Percentiles rank a stretch among this genome's conserved stretches.
phyloP scores from a whole-genome alignment of 768 basidiomycete species.

The Dentipellis sp. region DNA sequence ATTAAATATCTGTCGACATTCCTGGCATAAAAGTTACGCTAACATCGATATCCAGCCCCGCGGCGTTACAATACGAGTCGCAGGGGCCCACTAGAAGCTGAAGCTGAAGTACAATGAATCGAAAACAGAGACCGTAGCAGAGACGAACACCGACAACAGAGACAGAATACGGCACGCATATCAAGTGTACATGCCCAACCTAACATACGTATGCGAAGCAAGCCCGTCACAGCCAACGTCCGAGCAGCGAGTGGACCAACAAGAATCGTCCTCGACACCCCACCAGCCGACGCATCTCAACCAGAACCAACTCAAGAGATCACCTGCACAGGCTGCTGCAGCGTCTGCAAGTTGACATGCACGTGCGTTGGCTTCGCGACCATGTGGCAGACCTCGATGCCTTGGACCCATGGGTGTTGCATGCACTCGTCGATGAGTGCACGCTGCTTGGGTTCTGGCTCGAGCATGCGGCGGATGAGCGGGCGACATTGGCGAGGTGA shows the following conservation, averaged over 20 bases:
- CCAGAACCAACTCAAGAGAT: background rate
- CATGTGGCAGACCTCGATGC: conserved; percentile 76
- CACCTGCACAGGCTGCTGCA: background rate
- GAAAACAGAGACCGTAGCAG: background rate
- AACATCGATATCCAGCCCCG: background rate
- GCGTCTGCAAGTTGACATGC: conserved; percentile 35
- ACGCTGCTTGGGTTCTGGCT: conserved; percentile 80
- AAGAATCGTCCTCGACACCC: no score
- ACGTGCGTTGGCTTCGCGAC: conserved; percentile 57
- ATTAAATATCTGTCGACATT: conserved; percentile 1
- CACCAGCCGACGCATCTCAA: no score
- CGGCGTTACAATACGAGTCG: background rate
- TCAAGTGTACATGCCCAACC: background rate
- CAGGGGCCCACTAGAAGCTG: background rate
- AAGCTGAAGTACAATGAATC: background rate
- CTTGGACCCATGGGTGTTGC: conserved; percentile 66
- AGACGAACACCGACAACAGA: background rate
- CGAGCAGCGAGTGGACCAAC: no score
- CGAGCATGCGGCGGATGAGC: conserved; percentile 87
- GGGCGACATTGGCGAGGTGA: conserved; percentile 77
- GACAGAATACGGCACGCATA: background rate
- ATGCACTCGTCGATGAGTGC: conserved; percentile 74
- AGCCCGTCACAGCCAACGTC: background rate
- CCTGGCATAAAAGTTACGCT: conserved; percentile 1
- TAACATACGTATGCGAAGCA: background rate